phyloP scores from a whole-genome alignment of 768 basidiomycete species.

The Serendipita sp. region DNA sequence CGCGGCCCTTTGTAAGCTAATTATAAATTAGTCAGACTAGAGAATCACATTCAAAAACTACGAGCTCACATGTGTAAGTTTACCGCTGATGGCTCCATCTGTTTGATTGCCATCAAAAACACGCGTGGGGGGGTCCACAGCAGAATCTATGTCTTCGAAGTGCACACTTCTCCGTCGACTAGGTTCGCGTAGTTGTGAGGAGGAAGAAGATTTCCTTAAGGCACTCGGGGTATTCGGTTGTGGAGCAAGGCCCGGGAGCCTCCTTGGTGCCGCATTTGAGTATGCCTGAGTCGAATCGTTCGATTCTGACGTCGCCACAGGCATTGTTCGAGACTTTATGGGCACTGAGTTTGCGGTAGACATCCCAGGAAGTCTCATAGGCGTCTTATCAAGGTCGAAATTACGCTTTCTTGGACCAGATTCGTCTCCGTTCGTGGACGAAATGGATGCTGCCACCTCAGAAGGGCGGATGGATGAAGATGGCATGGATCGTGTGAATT shows the following conservation, averaged over 20 bases:
- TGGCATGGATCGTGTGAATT: conserved; percentile 1
- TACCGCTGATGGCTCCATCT: neutral
- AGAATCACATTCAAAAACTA: neutral
- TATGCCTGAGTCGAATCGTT: neutral
- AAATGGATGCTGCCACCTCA: conserved; percentile 8
- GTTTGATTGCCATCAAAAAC: neutral
- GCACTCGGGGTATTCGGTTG: neutral
- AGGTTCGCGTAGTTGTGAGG: neutral
- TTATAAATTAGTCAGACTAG: neutral
- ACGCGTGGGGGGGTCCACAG: neutral
- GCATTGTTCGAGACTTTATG: neutral
- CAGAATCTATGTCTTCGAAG: neutral
- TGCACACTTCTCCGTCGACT: neutral
- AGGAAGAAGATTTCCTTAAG: neutral
- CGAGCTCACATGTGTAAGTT: neutral
- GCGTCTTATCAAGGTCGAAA: neutral
- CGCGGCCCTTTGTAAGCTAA: conserved; percentile 61
- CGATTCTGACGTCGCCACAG: neutral
- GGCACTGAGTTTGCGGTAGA: neutral
- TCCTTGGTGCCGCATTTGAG: neutral
- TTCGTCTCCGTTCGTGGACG: conserved; percentile 12
- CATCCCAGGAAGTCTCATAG: neutral
- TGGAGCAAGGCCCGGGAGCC: neutral
- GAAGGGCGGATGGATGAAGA: neutral
- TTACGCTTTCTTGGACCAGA: neutral